These are phyloP conservation scores for Wickerhamomyces subpelliculosus DNA, from an alignment of 805 yeast genomes.

Conservation along the genomic window DNA sequence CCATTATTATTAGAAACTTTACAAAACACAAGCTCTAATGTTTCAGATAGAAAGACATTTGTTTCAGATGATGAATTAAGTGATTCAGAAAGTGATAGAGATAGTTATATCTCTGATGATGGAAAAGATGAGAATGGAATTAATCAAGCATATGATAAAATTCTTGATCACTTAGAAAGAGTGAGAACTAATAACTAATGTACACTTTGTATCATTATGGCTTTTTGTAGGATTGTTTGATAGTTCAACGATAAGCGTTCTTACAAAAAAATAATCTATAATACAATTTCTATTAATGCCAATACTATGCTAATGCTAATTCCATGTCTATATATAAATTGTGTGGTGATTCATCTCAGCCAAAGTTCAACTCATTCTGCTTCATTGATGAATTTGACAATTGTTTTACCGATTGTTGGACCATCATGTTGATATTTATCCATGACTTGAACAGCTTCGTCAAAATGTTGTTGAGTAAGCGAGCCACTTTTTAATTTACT, in stretches of 20 bases:
- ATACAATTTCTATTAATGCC: no score
- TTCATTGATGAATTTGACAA: neutral
- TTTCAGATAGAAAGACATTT: slow-evolving; percentile 1
- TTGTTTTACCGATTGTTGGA: neutral
- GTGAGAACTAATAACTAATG: slow-evolving; percentile 20
- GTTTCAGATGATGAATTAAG: slow-evolving; percentile 1
- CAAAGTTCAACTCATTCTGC: no score
- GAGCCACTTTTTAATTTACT: neutral
- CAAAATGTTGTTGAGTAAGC: neutral
- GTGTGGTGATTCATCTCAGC: no score
- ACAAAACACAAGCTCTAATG: slow-evolving; percentile 11
- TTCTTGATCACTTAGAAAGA: slow-evolving; percentile 31
- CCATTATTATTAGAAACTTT: slow-evolving; percentile 14
- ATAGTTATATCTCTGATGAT: slow-evolving; percentile 2
- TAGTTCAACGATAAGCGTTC: no score
- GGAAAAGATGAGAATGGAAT: slow-evolving; percentile 21
- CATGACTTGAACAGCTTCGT: neutral
- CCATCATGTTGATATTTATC: neutral
- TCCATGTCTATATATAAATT: no score
- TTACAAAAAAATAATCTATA: no score
- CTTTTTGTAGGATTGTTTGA: no score
- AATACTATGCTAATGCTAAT: no score
- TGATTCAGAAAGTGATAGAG: slow-evolving; percentile 8
- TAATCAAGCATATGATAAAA: slow-evolving; percentile 32
- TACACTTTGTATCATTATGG: neutral